Conservation (phyloP, 2,329 filamentous ascomycete species). For the Aureobasidium vineae region DNA sequence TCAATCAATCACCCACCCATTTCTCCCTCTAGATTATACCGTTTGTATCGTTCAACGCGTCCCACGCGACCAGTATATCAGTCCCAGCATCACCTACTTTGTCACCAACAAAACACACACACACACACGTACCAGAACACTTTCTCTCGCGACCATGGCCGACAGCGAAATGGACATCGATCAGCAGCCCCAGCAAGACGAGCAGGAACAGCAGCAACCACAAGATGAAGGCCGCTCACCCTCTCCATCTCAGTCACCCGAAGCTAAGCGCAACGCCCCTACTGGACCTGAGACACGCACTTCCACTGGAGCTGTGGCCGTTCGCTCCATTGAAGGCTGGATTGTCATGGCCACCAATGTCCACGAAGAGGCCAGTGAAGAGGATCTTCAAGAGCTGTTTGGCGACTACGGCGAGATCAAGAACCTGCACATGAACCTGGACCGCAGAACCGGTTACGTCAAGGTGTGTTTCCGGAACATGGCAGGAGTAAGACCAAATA, state of each 20-base stretch:
- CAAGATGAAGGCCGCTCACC: conserved; percentile 31
- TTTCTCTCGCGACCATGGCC: conserved; percentile 33
- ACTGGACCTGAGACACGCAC: conserved; percentile 64
- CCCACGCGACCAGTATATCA: not conserved
- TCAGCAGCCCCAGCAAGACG: conserved; percentile 30
- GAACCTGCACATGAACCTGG: conserved; percentile 80
- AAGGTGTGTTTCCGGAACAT: conserved; percentile 57
- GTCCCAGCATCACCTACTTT: not conserved
- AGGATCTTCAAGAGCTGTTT: conserved; percentile 77
- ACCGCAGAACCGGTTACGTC: conserved; percentile 79
- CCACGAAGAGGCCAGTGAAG: conserved; percentile 82
- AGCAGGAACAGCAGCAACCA: conserved; percentile 31
- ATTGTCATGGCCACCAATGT: conserved; percentile 84
- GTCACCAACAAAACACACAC: not conserved
- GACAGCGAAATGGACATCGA: conserved; percentile 60
- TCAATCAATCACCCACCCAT: not conserved
- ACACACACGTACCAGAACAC: not conserved
- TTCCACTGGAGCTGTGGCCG: conserved; percentile 70
- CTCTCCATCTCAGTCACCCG: conserved; percentile 6
- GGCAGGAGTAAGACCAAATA: not conserved
- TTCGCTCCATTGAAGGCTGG: conserved; percentile 86
- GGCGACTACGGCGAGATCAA: conserved; percentile 84
- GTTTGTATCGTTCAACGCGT: not conserved
- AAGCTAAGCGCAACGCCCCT: conserved; percentile 31
- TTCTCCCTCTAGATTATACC: not conserved